Base-by-base conservation (phyloP, 768 basidiomycete species). In the Phylloporus sp. region DNA sequence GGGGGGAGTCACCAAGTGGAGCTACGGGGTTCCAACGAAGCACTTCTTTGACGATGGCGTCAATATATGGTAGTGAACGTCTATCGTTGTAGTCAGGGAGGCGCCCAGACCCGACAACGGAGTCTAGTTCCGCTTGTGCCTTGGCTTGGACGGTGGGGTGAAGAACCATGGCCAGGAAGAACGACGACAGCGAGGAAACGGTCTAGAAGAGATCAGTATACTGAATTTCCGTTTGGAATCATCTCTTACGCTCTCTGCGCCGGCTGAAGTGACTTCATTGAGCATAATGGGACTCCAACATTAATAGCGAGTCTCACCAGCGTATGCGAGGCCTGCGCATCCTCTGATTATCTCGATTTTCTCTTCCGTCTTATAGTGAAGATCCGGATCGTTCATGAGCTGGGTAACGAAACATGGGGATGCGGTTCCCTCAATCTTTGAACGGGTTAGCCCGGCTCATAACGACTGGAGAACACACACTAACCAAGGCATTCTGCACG, bases 311-410 rank as follows among this genome's bases (percentile, higher is more conserved):
- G 21, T 29, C 66, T 50, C 38, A 72, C 72, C 72, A 6, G 71
- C 70, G 36, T 79, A 80, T 13, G 78, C 63, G 5, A 76, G 73
- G 0, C 71, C 75, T 26, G 72, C 71, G 33, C 69, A 71, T 31
- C 71, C 70, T 48, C 60, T 73, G 38, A 73, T 62, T 5, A 66
- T 54, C 38, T 72, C 69, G 38, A 67, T 60, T 20, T 57, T 41
- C 24, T 63, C 53, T 9, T 42, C 23, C n/a, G 31, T n/a, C n/a
- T n/a, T n/a, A n/a, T 22, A 29, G 36, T 17, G 31, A 64, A 43
- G n/a, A n/a, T n/a, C n/a, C n/a, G n/a, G n/a, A 24, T 65, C 56
- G 21, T 45, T 38, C 38, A 66, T 46, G 40, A 66, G 55, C 42
- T 58, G 46, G 10, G 58, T 62, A 27, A 65, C 65, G 22, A 66